Evolutionary conservation across 352 stramenopile genomes (phyloP).

Genomic region (Globisporangium canariense): DNA sequence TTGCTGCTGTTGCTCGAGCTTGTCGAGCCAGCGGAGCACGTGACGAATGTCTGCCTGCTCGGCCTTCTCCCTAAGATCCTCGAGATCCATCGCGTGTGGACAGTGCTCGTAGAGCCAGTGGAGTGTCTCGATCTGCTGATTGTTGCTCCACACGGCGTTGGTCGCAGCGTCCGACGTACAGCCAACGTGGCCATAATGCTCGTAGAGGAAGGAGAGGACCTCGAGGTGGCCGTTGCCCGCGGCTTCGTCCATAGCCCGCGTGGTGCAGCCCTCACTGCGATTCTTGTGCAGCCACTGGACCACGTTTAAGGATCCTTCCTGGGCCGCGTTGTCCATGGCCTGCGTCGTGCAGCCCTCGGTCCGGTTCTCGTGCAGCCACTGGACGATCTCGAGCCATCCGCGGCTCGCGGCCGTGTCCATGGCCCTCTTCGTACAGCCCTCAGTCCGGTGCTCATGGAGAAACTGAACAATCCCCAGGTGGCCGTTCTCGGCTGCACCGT

Average conservation of each 20-base stretch:
- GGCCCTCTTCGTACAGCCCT: slow-evolving; percentile 11
- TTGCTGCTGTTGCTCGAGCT: neutral
- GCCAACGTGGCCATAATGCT: slow-evolving; percentile 1
- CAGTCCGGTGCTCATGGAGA: slow-evolving; percentile 4
- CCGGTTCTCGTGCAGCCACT: slow-evolving; percentile 63
- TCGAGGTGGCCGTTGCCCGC: slow-evolving; percentile 12
- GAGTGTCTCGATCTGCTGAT: slow-evolving; percentile 19
- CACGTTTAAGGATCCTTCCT: slow-evolving; percentile 4
- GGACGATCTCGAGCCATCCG: slow-evolving; percentile 25
- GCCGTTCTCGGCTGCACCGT: slow-evolving; percentile 14
- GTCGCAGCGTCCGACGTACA: slow-evolving; percentile 9
- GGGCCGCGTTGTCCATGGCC: slow-evolving; percentile 27
- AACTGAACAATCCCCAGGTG: slow-evolving; percentile 10
- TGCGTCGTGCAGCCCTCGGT: slow-evolving; percentile 49
- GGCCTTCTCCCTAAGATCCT: neutral
- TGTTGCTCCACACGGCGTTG: slow-evolving; percentile 9
- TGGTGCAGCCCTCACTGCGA: slow-evolving; percentile 11
- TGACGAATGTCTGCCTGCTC: neutral
- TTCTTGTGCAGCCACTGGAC: slow-evolving; percentile 14
- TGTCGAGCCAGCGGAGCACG: slow-evolving; percentile 12
- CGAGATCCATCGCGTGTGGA: neutral
- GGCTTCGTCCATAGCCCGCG: slow-evolving; percentile 8
- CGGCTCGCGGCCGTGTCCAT: slow-evolving; percentile 11
- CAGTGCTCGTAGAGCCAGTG: slow-evolving; percentile 16
- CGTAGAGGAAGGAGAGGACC: slow-evolving; percentile 7